Percentiles rank a stretch among this genome's conserved stretches.
Conservation (phyloP, 129 eudicot genomes). For the Lactuca saligna region DNA sequence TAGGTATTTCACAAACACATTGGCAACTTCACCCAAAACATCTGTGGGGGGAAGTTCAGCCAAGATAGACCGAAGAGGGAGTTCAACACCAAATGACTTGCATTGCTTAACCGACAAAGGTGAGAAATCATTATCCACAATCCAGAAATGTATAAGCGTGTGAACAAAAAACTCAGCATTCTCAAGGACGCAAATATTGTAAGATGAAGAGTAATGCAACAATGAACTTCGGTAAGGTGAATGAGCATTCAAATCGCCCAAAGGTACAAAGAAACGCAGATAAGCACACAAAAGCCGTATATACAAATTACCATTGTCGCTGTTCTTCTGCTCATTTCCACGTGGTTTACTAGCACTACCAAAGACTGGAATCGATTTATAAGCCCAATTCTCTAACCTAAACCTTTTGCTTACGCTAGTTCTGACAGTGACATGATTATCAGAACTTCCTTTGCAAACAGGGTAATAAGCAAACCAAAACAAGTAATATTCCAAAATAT, state of each 20-base stretch:
- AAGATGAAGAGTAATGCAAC: conserved; percentile 65
- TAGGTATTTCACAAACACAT: conserved; percentile 71
- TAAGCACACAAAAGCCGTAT: conserved; percentile 56
- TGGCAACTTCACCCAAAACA: conserved; percentile 80
- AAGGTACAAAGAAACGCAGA: conserved; percentile 73
- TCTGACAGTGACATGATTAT: conserved; percentile 26
- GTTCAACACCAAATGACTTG: conserved; percentile 62
- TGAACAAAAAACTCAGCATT: conserved; percentile 70
- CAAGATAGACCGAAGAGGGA: conserved; percentile 61
- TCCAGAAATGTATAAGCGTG: conserved; percentile 74
- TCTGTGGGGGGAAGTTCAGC: conserved; percentile 80
- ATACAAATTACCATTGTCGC: conserved; percentile 50
- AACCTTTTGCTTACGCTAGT: conserved; percentile 51
- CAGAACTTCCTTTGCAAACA: conserved; percentile 70
- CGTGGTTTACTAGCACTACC: conserved; percentile 46
- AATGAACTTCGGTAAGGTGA: conserved; percentile 82
- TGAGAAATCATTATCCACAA: conserved; percentile 88
- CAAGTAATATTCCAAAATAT: conserved; percentile 85
- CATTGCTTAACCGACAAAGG: conserved; percentile 65
- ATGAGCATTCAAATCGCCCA: conserved; percentile 51
- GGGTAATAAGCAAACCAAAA: conserved; percentile 97
- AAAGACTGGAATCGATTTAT: conserved; percentile 71
- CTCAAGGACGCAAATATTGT: conserved; percentile 44
- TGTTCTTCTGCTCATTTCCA: conserved; percentile 56
- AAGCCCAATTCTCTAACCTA: conserved; percentile 83